Percentiles rank a stretch among this genome's conserved stretches.
Conservation (phyloP, 257 asterid genomes). For the Catharanthus roseus region DNA sequence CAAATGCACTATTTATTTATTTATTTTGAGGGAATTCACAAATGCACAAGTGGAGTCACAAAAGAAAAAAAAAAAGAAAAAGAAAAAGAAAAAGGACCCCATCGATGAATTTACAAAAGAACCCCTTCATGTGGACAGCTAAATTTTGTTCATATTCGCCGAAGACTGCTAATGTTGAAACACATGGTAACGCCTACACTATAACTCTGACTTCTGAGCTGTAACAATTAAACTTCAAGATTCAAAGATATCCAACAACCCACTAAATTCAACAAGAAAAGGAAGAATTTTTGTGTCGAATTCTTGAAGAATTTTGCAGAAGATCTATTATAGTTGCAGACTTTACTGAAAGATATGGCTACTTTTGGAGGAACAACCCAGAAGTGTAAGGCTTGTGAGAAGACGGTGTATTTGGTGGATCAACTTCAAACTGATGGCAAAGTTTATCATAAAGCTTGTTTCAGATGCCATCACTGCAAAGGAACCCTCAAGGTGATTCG, state of each 20-base stretch:
- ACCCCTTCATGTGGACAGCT: constrained; percentile 21
- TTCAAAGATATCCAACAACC: constrained; percentile 10
- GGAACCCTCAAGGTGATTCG: constrained; percentile 32
- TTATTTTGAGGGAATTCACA: no score
- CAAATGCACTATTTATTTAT: no score
- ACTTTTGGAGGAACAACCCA: constrained; percentile 31
- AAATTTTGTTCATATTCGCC: constrained; percentile 15
- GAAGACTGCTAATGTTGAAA: constrained; percentile 9
- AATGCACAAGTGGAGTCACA: no score
- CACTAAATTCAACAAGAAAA: not conserved
- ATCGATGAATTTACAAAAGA: not conserved
- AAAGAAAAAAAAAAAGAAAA: no score
- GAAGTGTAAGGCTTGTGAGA: constrained; percentile 34
- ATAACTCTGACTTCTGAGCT: constrained; percentile 17
- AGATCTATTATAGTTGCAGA: not conserved
- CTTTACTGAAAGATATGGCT: constrained; percentile 17
- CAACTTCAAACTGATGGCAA: constrained; percentile 31
- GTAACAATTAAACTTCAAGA: constrained; percentile 5
- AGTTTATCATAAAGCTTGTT: constrained; percentile 31
- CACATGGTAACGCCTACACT: constrained; percentile 23
- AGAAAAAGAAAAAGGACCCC: no score
- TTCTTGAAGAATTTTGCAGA: not conserved
- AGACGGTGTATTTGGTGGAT: constrained; percentile 34
- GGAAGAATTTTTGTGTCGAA: not conserved
- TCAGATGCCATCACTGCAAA: constrained; percentile 35